Base-by-base conservation (phyloP, 257 asterid genomes). In the Solanum infundibuliforme region DNA sequence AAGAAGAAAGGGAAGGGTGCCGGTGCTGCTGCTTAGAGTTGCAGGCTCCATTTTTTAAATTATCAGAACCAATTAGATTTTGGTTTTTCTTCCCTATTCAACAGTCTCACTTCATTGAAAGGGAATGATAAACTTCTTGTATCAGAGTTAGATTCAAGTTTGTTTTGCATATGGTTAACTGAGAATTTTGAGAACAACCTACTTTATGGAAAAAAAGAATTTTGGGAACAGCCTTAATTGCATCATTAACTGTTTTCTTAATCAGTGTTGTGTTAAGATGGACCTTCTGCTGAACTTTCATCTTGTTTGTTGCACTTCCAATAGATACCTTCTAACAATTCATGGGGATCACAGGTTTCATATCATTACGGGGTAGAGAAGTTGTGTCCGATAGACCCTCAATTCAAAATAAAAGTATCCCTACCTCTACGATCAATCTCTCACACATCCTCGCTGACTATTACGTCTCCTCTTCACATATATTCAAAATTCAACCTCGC, bases 1-100 rank as follows among this genome's bases (percentile, higher is more conserved):
- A 85, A 48, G 74, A 85, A 86, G 88, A 86, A 86, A 86, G 88
- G 88, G 18, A 86, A 72, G 88, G 88, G 52, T 46, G 88, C 88
- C 16, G 29, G 88, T 86, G 83, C 71, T 71, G 71, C 83, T 41
- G 83, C 88, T 21, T 86, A 86, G 83, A 86, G 23, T 46, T 75
- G 39, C 82, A 86, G 21, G 39, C 71, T 71, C n/a, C 35, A 43
- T 7, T 31, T 71, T 86, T 73, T 68, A 86, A 21, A 86, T 29
- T 86, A 68, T 29, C 34, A 85, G 60, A 32, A 86, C 86, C 11
- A 55, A 6, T 66, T 27, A 69, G 83, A 85, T 71, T 46, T 13
- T 65, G 69, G 21, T 71, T n/a, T 29, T 31, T 43, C 46, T 71
- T 25, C 83, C 82, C 46, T 43, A 20, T 25, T 29, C 52, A 27